Base-by-base conservation (phyloP, 176 grass and related monocot species). In the Cymbopogon citratus region DNA sequence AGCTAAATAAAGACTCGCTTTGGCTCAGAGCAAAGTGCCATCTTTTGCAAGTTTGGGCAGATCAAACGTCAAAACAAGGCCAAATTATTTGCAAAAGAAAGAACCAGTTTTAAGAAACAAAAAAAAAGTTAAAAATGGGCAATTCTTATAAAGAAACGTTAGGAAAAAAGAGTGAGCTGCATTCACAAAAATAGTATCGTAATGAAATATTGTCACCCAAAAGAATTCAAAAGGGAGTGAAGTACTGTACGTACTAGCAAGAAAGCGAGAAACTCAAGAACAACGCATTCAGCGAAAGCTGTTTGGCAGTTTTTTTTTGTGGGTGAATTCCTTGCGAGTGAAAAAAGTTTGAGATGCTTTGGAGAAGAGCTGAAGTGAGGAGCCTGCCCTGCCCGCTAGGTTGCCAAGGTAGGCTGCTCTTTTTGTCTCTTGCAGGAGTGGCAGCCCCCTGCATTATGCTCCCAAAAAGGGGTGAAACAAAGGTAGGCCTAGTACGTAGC, bases 361-460 rank as follows among this genome's bases (percentile, higher is more conserved):
- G 81, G 87, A 38, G 81, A 54, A 69, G 0, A 69, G 35, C 74
- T 26, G 29, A 46, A 51, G 48, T 7, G 5, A 51, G 9, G 15
- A 38, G 29, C 6, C 75, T 35, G 21, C 27, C 69, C 40, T 63
- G 60, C 29, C 69, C 41, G 29, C 4, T 71, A 62, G 56, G 54
- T 56, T 66, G 46, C 40, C 23, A n/a, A 51, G 24, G 71, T 73
- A 78, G 87, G 16, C 15, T 21, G 6, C 7, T 66, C 25, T 15
- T 82, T 82, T 67, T 90, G 88, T 90, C 66, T 82, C 60, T 60
- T 61, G 56, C 48, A 61, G 4, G 73, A 68, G 88, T 27, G 59
- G 73, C 83, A 89, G 34, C 63, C 2, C 5, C 66, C 57, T 48
- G 59, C 34, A 31, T 21, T 3, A 15, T 86, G 83, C 73, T 36